Evolutionary conservation across 2,329 filamentous ascomycete genomes (phyloP), one percentile per base, ranked within the genome.

Genomic region (Mollisiaceae sp.): DNA sequence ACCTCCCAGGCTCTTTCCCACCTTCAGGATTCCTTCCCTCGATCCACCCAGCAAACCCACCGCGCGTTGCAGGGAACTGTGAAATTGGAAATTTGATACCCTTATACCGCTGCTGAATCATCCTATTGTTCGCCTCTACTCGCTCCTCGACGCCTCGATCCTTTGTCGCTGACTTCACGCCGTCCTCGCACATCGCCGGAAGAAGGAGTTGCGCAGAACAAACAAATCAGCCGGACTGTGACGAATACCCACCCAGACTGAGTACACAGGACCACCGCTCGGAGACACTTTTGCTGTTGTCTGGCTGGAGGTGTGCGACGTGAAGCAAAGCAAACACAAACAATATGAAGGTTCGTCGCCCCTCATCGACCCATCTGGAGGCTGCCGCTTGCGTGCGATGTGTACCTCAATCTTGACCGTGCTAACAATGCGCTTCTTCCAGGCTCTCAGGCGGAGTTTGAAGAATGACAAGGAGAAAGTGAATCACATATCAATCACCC

Each of bases 391-490:
- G 24, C 18, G 43, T 32, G 60, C 39, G 52, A 58, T 58, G 32
- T 57, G 55, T 39, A 6, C 43, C 38, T 56, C 54, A 11, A 52
- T 20, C 54, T 32, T 56, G 60, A 50, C 50, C 56, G 50, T 45
- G 59, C 74, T 75, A 67, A 75, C 69, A 56, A 64, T 71, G 65
- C 66, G 61, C 20, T 60, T 71, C 50, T 57, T 71, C 63, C 75
- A 86, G 85, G 83, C 83, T 73, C 84, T 91, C 78, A 83, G 89
- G 75, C 83, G 89, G 77, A 91, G 88, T 69, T 83, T 91, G 77
- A 91, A 91, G 81, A 86, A 86, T 76, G 88, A 91, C 72, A 91
- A 88, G 80, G 86, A 87, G 70, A 87, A 85, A 77, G 79, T 82
- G 62, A 84, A 86, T 71, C 87, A 89, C 77, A 84, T 89, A 70